Base-by-base conservation (phyloP, 257 asterid genomes). In the Ballota nigra region DNA sequence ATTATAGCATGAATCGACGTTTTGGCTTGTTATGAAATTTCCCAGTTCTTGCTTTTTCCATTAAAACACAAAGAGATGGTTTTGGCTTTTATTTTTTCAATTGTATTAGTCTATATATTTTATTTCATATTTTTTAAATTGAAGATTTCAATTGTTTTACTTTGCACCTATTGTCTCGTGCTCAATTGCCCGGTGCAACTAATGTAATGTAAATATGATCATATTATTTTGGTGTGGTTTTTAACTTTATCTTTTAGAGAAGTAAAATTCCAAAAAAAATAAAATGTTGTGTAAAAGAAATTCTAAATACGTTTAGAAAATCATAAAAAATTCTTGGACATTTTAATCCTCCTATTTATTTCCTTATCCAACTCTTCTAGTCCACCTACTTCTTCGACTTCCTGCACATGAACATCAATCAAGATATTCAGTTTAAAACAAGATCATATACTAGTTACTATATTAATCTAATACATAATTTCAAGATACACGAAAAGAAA, bases 361-460 rank as follows among this genome's bases (percentile, higher is more conserved):
- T 89, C 97, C 78, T 80, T 86, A 6, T 91, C 96, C 83, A 91
- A 72, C 78, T 84, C 95, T 40, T 86, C 81, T 15, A 84, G 19
- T 38, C 95, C 97, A 59, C 95, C 96, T 2, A 84, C 92, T 70
- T 87, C 81, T 58, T 86, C 88, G 66, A 91, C 81, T 77, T 91
- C 97, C 96, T 88, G 86, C 72, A 71, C 70, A 26, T 15, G 60
- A 8, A 47, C 3, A 66, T 20, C 4, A 52, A 20, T 33, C 23
- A 19, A 5, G 36, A 7, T 34, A 19, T 53, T 53, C 8, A n/a
- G 28, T 9, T 65, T n/a, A 22, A 64, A 38, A 63, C 1, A 38
- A 7, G 13, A 63, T 19, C 6, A 40, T 2, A n/a, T n/a, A n/a
- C 6, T 26, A 47, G 1, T 34, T 12, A 33, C 12, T 7, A 16